Base-by-base conservation (phyloP, 306 rosid species). In the Prunus campanulata region DNA sequence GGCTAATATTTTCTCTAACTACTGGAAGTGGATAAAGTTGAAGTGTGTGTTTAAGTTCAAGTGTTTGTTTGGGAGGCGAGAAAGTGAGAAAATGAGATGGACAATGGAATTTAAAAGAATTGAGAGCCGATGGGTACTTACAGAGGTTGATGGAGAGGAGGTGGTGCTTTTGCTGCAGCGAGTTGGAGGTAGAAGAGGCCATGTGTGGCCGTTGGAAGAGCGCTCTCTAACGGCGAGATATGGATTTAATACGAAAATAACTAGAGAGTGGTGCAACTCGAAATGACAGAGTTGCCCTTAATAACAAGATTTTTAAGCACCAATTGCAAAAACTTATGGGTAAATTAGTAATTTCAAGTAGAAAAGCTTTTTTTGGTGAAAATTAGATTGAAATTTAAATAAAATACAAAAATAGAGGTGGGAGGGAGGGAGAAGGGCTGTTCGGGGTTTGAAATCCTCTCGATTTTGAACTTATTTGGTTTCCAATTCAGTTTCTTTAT, bases 141-240 rank as follows among this genome's bases (percentile, higher is more conserved):
- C 86, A 80, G 80, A 75, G 46, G 79, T 81, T 4, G 54, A 62
- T 14, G 47, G 85, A 75, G 84, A 63, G 73, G 74, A 64, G 57
- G 66, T 35, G 81, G 66, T 68, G 87, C 32, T 73, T 79, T n/a
- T 81, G 87, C 48, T 75, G 91, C 30, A 82, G 81, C 66, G 89
- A 54, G 77, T 76, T 84, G 81, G 78, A 80, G 85, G 82, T 59
- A 22, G 78, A 82, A 80, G 75, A 83, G 64, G 88, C 89, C 93
- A 90, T 84, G 50, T 84, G 90, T 85, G 90, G 92, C 88, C 81
- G 70, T 82, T 49, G 70, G 81, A 78, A 66, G 79, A 73, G 79
- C 74, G 72, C 63, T 47, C 48, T 25, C 44, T 4, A 56, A 3
- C 29, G 24, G 44, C 59, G 76, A 77, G 62, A 70, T 61, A 70